Base-by-base conservation (phyloP, 345 rosid species). In the Lumnitzera littorea region DNA sequence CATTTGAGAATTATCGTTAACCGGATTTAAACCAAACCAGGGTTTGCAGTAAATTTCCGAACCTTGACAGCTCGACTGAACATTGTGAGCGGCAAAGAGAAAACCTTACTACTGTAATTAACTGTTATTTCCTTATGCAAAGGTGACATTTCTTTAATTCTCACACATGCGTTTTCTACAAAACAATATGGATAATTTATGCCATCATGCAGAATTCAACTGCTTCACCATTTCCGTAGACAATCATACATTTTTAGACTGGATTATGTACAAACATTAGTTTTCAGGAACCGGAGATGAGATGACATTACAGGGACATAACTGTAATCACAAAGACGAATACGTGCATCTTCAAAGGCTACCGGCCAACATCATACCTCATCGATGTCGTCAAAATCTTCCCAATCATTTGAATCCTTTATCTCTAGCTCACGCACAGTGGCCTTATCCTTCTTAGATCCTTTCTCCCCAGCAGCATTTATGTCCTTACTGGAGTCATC, bases 371-470 rank as follows among this genome's bases (percentile, higher is more conserved):
- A 50, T 75, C 74, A 70, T 62, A 68, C 77, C 70, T 73, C 84
- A 48, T 74, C 83, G 58, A 89, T 82, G 53, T 79, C 96, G 71
- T 80, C 83, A 56, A 87, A 67, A 72, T 84, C 76, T 67, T 77
- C 82, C 96, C 91, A 85, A 63, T 84, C 86, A 62, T 76, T 78
- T 56, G 88, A 77, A 77, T 85, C 82, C 77, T 76, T 84, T 61
- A 62, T 58, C 62, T 70, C 78, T 50, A 81, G 67, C 57, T 75
- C 76, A 31, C 46, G 71, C 56, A 74, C 58, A 68, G 82, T 80
- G 64, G 60, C 79, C 78, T 79, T 68, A 65, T 67, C 75, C 24
- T 79, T 50, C 20, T 61, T 65, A 50, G 57, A 59, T 67, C 58
- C 67, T 62, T 78, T 69, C 49, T 58, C 66, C 29, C 64, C 58